Evolutionary conservation across 2,329 filamentous ascomycete genomes (phyloP).

Genomic region (Penicillium sp.): DNA sequence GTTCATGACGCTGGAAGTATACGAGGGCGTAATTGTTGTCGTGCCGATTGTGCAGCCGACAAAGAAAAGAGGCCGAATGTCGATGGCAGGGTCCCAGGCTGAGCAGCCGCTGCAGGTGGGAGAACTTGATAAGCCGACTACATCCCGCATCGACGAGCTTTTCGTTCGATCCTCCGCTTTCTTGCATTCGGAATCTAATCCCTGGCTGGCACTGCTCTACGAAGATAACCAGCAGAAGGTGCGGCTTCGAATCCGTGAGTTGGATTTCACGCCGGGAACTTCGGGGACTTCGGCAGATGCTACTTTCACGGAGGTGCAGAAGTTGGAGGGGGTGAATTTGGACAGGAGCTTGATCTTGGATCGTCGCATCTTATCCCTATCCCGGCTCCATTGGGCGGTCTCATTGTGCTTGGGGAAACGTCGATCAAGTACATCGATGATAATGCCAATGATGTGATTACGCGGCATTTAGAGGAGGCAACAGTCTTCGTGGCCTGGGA

Average conservation of each 20-base stretch:
- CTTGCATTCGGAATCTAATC: slow-evolving; percentile 55
- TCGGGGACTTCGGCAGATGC: slow-evolving; percentile 50
- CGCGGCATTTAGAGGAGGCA: slow-evolving; percentile 66
- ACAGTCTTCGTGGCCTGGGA: slow-evolving; percentile 93
- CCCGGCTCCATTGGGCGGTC: slow-evolving; percentile 61
- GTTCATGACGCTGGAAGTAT: slow-evolving; percentile 66
- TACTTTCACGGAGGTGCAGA: slow-evolving; percentile 54
- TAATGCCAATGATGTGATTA: slow-evolving; percentile 65
- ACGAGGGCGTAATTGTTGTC: slow-evolving; percentile 66
- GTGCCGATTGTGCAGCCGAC: slow-evolving; percentile 59
- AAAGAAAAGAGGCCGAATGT: slow-evolving; percentile 42
- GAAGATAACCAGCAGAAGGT: slow-evolving; percentile 61
- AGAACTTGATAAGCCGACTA: slow-evolving; percentile 61
- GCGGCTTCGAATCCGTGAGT: slow-evolving; percentile 55
- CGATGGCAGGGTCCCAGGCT: slow-evolving; percentile 25
- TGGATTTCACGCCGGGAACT: slow-evolving; percentile 52
- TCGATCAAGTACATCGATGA: slow-evolving; percentile 83
- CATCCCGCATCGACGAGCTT: slow-evolving; percentile 65
- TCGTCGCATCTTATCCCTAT: slow-evolving; percentile 64
- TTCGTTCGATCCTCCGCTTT: slow-evolving; percentile 67
- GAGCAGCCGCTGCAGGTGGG: slow-evolving; percentile 46
- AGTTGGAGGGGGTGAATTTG: slow-evolving; percentile 36
- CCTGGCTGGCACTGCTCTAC: slow-evolving; percentile 64
- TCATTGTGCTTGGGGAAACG: slow-evolving; percentile 76
- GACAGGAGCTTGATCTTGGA: slow-evolving; percentile 58